Base-by-base conservation (phyloP, 2,329 filamentous ascomycete species). In the Pseudodiploospora longispora region DNA sequence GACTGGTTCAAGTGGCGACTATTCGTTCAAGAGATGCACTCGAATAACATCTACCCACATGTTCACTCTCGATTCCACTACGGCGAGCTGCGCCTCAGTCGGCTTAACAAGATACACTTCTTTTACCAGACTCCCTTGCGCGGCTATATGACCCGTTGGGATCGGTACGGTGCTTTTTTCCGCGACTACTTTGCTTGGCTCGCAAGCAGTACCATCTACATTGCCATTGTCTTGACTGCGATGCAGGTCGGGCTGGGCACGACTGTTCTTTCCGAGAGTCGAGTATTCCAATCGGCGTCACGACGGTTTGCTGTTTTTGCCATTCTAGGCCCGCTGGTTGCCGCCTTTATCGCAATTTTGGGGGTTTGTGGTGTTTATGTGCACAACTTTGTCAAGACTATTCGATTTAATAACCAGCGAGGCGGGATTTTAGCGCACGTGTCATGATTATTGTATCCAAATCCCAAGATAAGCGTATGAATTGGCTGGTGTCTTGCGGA, bases 221-320 rank as follows among this genome's bases (percentile, higher is more conserved):
- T 72, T 27, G 63, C 63, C 34, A 51, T 72, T 10, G 57, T 71
- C 7, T 55, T 75, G 30, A 65, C 66, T 5, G 69, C 70, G 0
- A 69, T 74, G 65, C 69, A 74, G 54, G 65, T 71, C 6, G 67
- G 66, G 1, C 49, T 71, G 6, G 56, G 59, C 1, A 67, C 62
- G 0, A 46, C 56, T 2, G 40, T 37, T 32, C 56, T 70, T 4
- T 39, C 36, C 1, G 47, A 56, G 1, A 66, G 61, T 47, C 9
- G 43, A 0, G 41, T 48, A 0, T 75, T 75, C 49, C 60, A 68
- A 47, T 33, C 47, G 10, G 69, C 63, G 1, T 64, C 64, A 3
- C 69, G 68, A 47, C 70, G 69, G 2, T 70, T 75, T 46, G 63
- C 67, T 6, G 52, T 72, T 6, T 70, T 72, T 42, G 59, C 66